A percentile compares a stretch with the other conserved stretches of the same genome.
Conservation (phyloP, 495 filamentous ascomycete species). For the Tuber umbilicatum region DNA sequence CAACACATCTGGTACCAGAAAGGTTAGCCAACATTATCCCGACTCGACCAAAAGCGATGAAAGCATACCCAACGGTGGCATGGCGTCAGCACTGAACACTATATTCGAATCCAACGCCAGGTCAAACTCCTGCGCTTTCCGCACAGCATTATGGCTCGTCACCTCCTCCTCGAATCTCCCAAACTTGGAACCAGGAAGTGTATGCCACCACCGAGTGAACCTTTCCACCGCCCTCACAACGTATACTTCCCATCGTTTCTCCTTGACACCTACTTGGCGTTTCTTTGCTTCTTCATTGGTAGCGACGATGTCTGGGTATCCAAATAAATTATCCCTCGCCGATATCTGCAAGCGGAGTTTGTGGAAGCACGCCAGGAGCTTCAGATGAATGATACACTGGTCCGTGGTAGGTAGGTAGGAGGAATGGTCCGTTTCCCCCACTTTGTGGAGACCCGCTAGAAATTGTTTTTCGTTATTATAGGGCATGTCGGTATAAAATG, state of each 20-base stretch:
- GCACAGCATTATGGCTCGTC: background rate
- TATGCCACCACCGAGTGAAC: background rate
- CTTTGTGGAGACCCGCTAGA: background rate
- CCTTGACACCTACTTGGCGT: background rate
- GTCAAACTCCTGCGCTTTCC: background rate
- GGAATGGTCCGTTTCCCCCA: background rate
- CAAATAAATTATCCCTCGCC: background rate
- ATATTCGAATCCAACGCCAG: background rate
- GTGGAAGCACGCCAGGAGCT: background rate
- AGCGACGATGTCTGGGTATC: background rate
- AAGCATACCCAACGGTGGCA: background rate
- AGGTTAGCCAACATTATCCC: background rate
- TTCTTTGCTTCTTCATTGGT: background rate
- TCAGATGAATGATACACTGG: background rate
- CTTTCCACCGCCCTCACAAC: slow-evolving; percentile 2
- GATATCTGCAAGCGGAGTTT: background rate
- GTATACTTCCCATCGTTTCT: background rate
- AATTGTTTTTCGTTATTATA: background rate
- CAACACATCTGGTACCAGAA: slow-evolving; percentile 55
- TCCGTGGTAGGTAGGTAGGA: slow-evolving; percentile 1
- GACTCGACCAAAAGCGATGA: background rate
- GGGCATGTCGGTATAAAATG: background rate
- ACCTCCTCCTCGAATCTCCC: background rate
- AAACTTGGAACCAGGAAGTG: background rate
- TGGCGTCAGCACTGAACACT: background rate